Evolutionary conservation across 2,329 filamentous ascomycete genomes (phyloP).

Genomic region (Ascochyta clinopodiicola): DNA sequence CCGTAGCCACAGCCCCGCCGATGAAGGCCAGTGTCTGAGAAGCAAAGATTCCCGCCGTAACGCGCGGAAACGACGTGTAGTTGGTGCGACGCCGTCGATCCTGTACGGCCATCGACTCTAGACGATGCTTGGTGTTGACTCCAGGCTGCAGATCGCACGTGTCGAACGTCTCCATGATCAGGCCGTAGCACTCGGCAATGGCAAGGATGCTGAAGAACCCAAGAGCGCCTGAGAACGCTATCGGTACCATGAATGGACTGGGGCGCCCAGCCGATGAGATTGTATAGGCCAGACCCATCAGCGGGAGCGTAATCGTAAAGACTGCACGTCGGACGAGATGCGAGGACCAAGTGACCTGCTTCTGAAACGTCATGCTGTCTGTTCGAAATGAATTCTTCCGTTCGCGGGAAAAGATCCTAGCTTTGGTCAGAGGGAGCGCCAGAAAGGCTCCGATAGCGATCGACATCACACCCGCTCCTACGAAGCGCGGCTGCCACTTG

Average conservation of each 20-base stretch:
- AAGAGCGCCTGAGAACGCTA: conserved; percentile 69
- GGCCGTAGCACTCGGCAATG: conserved; percentile 75
- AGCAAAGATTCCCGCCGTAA: conserved; percentile 73
- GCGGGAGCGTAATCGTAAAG: conserved; percentile 71
- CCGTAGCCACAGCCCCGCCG: conserved; percentile 71
- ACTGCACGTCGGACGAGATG: conserved; percentile 72
- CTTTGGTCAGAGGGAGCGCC: conserved; percentile 76
- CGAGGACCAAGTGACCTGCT: conserved; percentile 71
- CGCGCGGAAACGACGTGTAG: conserved; percentile 77
- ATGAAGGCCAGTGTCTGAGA: conserved; percentile 74
- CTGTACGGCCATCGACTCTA: conserved; percentile 54
- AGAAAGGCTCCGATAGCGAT: conserved; percentile 72
- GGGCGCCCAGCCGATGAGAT: conserved; percentile 69
- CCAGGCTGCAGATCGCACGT: conserved; percentile 79
- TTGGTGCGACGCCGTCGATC: conserved; percentile 64
- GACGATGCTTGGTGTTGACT: conserved; percentile 62
- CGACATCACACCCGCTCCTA: conserved; percentile 70
- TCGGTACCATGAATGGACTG: conserved; percentile 65
- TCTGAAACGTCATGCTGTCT: conserved; percentile 71
- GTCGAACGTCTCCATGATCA: conserved; percentile 83
- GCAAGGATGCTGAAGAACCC: conserved; percentile 76
- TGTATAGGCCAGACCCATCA: conserved; percentile 72
- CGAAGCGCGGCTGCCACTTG: conserved; percentile 66
- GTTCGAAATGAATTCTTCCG: conserved; percentile 65
- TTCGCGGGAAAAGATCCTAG: conserved; percentile 70